A percentile compares a stretch with the other conserved stretches of the same genome.
Conservation (phyloP, 2,329 filamentous ascomycete genomes). For the Paraphoma sp. region DNA sequence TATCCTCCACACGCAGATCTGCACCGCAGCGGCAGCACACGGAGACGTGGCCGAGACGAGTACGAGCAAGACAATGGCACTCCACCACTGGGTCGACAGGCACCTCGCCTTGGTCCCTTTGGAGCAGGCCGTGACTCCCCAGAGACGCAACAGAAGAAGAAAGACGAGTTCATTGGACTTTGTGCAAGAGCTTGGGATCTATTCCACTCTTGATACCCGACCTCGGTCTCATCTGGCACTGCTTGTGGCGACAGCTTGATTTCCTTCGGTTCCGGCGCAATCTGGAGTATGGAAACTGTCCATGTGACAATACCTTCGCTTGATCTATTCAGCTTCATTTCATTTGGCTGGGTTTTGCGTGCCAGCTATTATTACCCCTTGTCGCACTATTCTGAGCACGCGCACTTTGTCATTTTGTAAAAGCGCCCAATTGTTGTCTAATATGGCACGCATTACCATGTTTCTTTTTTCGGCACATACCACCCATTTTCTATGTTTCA, state of each 20-base stretch:
- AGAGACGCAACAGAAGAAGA: constrained; percentile 83
- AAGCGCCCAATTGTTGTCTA: constrained; percentile 32
- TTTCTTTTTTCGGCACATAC: constrained; percentile 12
- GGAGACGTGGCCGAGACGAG: constrained; percentile 83
- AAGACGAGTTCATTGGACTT: constrained; percentile 86
- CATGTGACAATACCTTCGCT: constrained; percentile 28
- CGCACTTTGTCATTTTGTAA: constrained; percentile 15
- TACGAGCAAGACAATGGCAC: constrained; percentile 89
- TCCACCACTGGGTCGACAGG: constrained; percentile 76
- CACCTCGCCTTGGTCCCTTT: constrained; percentile 66
- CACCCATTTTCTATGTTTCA: constrained; percentile 3
- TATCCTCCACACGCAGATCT: constrained; percentile 38
- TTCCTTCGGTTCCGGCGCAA: constrained; percentile 25
- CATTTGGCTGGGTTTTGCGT: constrained; percentile 12
- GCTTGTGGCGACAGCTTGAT: constrained; percentile 13
- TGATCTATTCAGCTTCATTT: constrained; percentile 23
- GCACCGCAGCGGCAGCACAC: constrained; percentile 64
- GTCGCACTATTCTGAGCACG: constrained; percentile 10
- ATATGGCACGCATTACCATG: constrained; percentile 30
- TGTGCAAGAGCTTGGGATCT: constrained; percentile 95
- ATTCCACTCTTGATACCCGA: constrained; percentile 76
- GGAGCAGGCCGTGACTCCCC: constrained; percentile 83
- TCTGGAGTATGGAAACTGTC: constrained; percentile 27
- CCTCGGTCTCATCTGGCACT: constrained; percentile 18
- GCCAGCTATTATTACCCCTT: constrained; percentile 20